Evolutionary conservation across 352 stramenopile species (phyloP), one percentile per base, ranked within the genome.

Genomic region (Phytophthora tubulina): DNA sequence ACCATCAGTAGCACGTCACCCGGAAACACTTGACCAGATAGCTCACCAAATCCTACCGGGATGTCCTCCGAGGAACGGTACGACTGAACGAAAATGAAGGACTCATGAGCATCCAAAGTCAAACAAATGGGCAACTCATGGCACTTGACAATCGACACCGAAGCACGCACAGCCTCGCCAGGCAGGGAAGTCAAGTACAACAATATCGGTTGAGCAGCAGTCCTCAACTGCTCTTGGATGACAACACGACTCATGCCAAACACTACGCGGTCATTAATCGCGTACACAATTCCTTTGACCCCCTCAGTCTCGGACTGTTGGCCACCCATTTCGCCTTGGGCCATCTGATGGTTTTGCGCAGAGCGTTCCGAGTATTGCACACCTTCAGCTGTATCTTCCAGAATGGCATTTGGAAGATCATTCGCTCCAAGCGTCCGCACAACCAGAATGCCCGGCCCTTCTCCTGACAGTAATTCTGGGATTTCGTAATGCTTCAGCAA

Each of bases 1-100:
- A 93, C 67, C 67, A 84, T 85, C 27, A 86, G 57, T 8, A 95
- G 53, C 15, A 92, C 76, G 67, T 95, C 87, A 15, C 85, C 86
- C 0, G 87, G 85, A 65, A 92, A 85, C 14, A 92, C 73, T 78
- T 91, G 87, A 3, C 76, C 77, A 27, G 68, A 90, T 3, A 93
- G 52, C 31, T 92, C 78, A 1, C 74, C 85, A 50, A 82, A 89
- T 56, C 79, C 79, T 46, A 85, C 13, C n/a, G 64, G 69, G 15
- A 75, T 7, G 5, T 78, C 59, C 1, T 63, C n/a, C 27, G 67
- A 64, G 7, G 52, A 70, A 49, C 62, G 38, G 54, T 75, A 90
- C 10, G 76, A 86, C 51, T 89, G 67, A 49, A 90, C 79, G 54
- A 85, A 88, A 9, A 87, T 63, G 33, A 75, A 79, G 3, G 72